Evolutionary conservation across 257 asterid species (phyloP), one percentile per base, ranked within the genome.

Genomic region (Thymus mandschuricus): DNA sequence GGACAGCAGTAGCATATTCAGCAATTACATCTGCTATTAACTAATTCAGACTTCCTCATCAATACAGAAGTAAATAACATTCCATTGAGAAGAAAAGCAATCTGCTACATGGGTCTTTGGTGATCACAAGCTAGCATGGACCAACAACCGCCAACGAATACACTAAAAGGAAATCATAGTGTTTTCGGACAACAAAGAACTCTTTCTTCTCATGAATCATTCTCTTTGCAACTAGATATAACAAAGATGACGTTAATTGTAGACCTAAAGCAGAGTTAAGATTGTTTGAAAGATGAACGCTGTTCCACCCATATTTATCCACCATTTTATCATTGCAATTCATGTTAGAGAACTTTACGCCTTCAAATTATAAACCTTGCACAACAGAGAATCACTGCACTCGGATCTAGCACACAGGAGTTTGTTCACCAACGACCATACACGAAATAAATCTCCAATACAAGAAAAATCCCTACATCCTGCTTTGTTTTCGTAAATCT

Each of bases 381-480:
- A 51, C 7, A 41, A 41, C 6, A 58, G 59, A 64, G 55, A 72
- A 66, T 57, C 60, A 56, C 48, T 60, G 27, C 43, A 41, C 71
- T 9, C 72, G 29, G 68, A 72, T 63, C 66, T 33, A 72, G 29
- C 8, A 38, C 29, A 54, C 44, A 55, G 34, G 67, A 29, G 43
- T 59, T 50, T 51, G 48, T 67, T 67, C 63, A 60, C 35, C 31
- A 38, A 62, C 60, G 55, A 51, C 45, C 31, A 38, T 54, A 45
- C 30, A 52, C 46, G 44, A 41, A 30, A 6, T 49, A 34, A 38
- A 50, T 44, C 55, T 68, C 35, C 49, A 58, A 54, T 56, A 29
- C 48, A 49, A 71, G 56, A 77, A 10, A 66, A 64, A 54, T 58
- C 29, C 65, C 64, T 59, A 11, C 62, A 66, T 27, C 69, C 70